These are phyloP conservation scores for Hansenula sp. DNA, from an alignment of 1,139 yeast species.

Conservation along the genomic window DNA sequence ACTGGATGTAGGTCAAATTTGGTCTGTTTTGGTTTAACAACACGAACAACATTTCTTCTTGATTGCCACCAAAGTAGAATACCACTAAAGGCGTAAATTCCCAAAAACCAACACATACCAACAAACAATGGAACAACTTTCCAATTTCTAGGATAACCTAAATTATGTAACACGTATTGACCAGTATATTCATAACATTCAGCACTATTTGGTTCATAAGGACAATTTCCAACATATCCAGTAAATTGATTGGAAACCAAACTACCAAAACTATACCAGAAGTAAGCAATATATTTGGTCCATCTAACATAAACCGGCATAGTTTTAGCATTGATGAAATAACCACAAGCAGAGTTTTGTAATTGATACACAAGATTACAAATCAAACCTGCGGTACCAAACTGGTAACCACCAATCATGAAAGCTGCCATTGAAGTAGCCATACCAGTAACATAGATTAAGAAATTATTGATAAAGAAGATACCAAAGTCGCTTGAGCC, in stretches of 20 bases:
- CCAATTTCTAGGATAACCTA: slow-evolving; percentile 68
- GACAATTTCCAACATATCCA: slow-evolving; percentile 56
- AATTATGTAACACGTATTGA: slow-evolving; percentile 42
- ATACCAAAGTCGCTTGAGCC: slow-evolving; percentile 51
- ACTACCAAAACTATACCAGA: slow-evolving; percentile 79
- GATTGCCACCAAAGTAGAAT: slow-evolving; percentile 6
- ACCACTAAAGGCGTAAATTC: slow-evolving; percentile 43
- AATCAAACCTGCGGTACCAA: slow-evolving; percentile 57
- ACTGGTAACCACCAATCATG: slow-evolving; percentile 51
- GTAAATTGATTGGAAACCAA: slow-evolving; percentile 62
- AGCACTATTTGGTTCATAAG: slow-evolving; percentile 33
- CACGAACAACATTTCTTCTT: slow-evolving; percentile 5
- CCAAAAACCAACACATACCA: slow-evolving; percentile 55
- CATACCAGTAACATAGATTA: slow-evolving; percentile 54
- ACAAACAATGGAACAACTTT: slow-evolving; percentile 63
- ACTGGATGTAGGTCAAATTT: too few species aligned
- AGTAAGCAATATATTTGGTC: slow-evolving; percentile 70
- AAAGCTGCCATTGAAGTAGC: slow-evolving; percentile 53
- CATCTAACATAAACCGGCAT: slow-evolving; percentile 87
- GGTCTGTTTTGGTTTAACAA: slow-evolving; percentile 9
- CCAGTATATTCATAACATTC: slow-evolving; percentile 48
- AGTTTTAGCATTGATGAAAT: slow-evolving; percentile 65
- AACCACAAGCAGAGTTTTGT: slow-evolving; percentile 82
- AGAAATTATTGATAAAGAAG: slow-evolving; percentile 54
- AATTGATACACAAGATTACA: slow-evolving; percentile 38